phyloP scores from a whole-genome alignment of 148 eudicot genomes.

The Persicaria maculosa region DNA sequence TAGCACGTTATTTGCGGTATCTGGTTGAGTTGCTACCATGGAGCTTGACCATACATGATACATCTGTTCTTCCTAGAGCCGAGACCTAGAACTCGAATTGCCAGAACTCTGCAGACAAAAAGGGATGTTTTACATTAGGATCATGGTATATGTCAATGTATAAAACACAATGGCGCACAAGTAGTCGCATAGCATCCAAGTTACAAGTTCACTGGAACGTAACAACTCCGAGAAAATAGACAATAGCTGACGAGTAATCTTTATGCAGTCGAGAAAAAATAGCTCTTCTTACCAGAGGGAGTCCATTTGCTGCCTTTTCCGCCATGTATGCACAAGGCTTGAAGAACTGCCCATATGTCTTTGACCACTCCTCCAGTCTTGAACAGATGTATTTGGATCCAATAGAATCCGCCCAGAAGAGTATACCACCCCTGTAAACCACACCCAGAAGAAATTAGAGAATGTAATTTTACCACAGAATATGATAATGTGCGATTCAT shows the following conservation, averaged over 20 bases:
- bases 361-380: slow-evolving; percentile 79
- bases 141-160: not conserved
- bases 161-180: not conserved
- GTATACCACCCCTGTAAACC: slow-evolving; percentile 65
- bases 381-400: slow-evolving; percentile 82
- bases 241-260: not conserved
- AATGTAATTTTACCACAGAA: not conserved
- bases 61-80: slow-evolving; percentile 2
- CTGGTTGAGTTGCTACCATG: not conserved
- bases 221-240: not conserved
- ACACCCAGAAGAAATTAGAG: slow-evolving; percentile 5
- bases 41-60: not conserved
- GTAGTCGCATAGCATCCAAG: not conserved
- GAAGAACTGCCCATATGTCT: slow-evolving; percentile 65
- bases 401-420: slow-evolving; percentile 86
- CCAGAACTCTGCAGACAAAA: slow-evolving; percentile 8
- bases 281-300: slow-evolving; percentile 54
- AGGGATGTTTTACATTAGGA: not conserved
- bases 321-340: slow-evolving; percentile 87
- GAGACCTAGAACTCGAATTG: slow-evolving; percentile 8
- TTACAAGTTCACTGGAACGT: not conserved
- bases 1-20: not conserved
- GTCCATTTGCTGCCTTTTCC: slow-evolving; percentile 72
- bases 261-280: not conserved
- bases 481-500: not conserved